Percentiles rank a stretch among this genome's conserved stretches.
phyloP scores from a whole-genome alignment of 805 yeast genomes.

The Kluyveromyces lactis region DNA sequence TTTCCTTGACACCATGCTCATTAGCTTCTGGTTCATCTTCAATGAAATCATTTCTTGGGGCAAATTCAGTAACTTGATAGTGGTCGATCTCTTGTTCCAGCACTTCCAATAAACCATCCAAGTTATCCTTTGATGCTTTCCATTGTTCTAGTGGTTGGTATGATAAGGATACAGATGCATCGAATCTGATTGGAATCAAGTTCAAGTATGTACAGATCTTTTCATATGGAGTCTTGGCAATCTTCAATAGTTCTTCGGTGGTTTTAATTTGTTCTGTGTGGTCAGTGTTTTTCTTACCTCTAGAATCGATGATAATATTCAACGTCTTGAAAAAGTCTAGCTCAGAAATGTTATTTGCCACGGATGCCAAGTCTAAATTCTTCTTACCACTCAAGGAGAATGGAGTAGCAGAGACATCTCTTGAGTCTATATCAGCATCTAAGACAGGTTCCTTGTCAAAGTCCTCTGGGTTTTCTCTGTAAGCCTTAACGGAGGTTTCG shows the following conservation, averaged over 20 bases:
- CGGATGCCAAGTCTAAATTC: conserved; percentile 24
- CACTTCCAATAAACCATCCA: conserved; percentile 52
- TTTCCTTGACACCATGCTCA: conserved; percentile 56
- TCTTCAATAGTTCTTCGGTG: conserved; percentile 52
- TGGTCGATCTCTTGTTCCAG: conserved; percentile 51
- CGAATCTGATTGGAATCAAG: conserved; percentile 84
- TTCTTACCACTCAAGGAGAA: conserved; percentile 28
- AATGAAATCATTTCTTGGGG: conserved; percentile 60
- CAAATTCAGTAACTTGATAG: conserved; percentile 72
- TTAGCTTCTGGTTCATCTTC: conserved; percentile 62
- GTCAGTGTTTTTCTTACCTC: conserved; percentile 95
- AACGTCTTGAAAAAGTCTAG: conserved; percentile 62
- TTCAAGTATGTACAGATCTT: conserved; percentile 67
- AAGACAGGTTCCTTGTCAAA: conserved; percentile 47
- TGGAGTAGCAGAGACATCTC: conserved; percentile 25
- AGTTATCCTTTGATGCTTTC: conserved; percentile 60
- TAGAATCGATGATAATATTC: conserved; percentile 68
- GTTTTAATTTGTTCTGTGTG: conserved; percentile 64
- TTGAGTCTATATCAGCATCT: conserved; percentile 21
- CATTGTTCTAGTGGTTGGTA: conserved; percentile 77
- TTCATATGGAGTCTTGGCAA: conserved; percentile 60
- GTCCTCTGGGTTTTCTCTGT: conserved; percentile 61
- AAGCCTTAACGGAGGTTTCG: conserved; percentile 49
- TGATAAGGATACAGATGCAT: conserved; percentile 55
- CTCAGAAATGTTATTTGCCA: conserved; percentile 28